Conservation (phyloP, 1,284 basidiomycete species). For the Mycena sp. region DNA sequence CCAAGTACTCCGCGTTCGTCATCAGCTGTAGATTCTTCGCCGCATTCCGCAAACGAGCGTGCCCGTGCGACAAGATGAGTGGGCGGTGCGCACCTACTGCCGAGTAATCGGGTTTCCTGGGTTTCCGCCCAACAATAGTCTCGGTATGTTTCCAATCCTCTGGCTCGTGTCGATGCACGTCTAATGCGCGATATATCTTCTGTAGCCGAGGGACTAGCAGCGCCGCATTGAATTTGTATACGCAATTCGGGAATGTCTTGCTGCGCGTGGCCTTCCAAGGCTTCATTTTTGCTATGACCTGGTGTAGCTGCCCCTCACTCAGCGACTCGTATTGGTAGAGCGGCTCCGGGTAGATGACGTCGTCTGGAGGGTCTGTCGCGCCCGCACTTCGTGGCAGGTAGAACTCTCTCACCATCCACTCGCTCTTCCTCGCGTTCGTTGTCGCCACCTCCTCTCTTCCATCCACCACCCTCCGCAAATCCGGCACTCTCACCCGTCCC, state of each 20-base stretch:
- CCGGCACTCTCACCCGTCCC: conserved; percentile 7
- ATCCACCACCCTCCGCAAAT: not conserved
- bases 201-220: not conserved
- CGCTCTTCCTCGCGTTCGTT: not conserved
- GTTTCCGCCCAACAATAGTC: not conserved
- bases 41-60: not conserved
- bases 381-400: not conserved
- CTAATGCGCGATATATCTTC: not conserved
- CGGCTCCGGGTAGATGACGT: not conserved
- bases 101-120: not conserved
- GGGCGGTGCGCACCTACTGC: not conserved
- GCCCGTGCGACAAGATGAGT: not conserved
- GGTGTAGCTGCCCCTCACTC: not conserved
- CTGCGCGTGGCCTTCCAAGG: not conserved
- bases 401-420: not conserved
- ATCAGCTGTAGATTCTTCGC: not conserved
- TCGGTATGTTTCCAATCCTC: not conserved
- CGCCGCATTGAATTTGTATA: not conserved
- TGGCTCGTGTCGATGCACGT: not conserved
- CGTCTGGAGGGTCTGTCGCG: not conserved
- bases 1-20: conserved; percentile 25
- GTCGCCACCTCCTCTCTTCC: not conserved
- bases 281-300: not conserved
- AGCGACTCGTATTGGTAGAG: not conserved
- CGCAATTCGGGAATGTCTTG: not conserved